Evolutionary conservation across 176 grass and related monocot species (phyloP), one percentile per base, ranked within the genome.

Genomic region (Chrysopogon serrulatus): DNA sequence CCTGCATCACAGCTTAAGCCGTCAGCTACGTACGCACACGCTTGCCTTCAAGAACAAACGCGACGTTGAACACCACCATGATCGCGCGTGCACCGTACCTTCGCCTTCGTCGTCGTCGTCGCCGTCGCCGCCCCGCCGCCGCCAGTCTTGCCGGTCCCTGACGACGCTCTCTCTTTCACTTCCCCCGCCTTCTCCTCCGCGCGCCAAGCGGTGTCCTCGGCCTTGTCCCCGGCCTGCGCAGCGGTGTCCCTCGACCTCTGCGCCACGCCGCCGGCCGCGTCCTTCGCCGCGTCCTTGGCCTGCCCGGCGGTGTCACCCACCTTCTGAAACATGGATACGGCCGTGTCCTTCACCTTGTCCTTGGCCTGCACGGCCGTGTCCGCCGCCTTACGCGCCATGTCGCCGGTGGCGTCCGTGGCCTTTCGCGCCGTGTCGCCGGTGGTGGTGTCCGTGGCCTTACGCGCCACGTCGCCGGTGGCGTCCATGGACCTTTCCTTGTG

Each of bases 281-380:
- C 84, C 37, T 65, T 84, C 53, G 32, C 86, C 27, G 62, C 60
- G 21, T 76, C 78, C 79, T 97, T 78, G 26, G 78, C 10, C 16
- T 64, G 73, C 3, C 16, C 75, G 0, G 80, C 53, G 2, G 63
- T 71, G 36, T 89, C 92, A 10, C 65, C 79, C 11, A 72, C 77
- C 71, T 84, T 88, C 62, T 73, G 82, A 2, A 68, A 30, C 81
- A 92, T 84, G 70, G 75, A 73, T 1, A 37, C 56, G 0, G 89
- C 39, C 10, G 70, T 76, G 72, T 86, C 82, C 73, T 64, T 86
- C 24, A 78, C 74, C 39, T 73, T 85, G 31, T 79, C 62, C 45
- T 62, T 77, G 36, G 65, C 28, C 36, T 85, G 68, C 0, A 10
- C 78, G 1, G 47, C 19, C 8, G 57, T 51, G 64, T 42, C 71